Evolutionary conservation across 192 early-diverging fungal genomes (phyloP).

Genomic region (Linnemannia elongata): DNA sequence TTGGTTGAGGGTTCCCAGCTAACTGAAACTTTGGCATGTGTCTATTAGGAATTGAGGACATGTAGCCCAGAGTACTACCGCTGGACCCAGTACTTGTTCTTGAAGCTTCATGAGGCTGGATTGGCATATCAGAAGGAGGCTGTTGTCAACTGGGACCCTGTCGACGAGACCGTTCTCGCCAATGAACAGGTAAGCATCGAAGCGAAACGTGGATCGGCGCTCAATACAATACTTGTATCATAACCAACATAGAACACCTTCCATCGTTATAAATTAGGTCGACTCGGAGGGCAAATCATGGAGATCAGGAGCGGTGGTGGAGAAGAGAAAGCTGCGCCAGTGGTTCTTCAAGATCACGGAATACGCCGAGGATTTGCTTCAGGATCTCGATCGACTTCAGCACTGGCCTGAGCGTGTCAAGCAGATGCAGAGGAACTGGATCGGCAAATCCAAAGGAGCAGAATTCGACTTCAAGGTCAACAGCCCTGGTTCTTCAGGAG

Average conservation of each 20-base stretch:
- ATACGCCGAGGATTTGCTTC: constrained; percentile 84
- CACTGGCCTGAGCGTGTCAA: constrained; percentile 94
- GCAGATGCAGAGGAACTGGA: constrained; percentile 93
- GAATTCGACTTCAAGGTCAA: constrained; percentile 74
- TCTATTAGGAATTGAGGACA: constrained; percentile 82
- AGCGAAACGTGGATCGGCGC: neutral
- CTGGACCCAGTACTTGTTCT: constrained; percentile 95
- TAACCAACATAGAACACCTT: neutral
- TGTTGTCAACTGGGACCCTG: constrained; percentile 97
- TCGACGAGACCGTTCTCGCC: constrained; percentile 94
- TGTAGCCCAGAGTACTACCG: constrained; percentile 90
- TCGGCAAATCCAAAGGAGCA: constrained; percentile 87
- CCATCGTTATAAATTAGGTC: constrained; percentile 66
- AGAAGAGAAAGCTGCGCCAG: constrained; percentile 86
- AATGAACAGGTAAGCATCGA: constrained; percentile 84
- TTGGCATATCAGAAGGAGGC: constrained; percentile 92
- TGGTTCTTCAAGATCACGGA: constrained; percentile 95
- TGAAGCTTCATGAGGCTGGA: constrained; percentile 80
- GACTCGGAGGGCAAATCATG: constrained; percentile 89
- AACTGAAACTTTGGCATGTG: neutral
- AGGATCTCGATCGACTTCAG: constrained; percentile 78
- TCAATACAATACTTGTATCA: neutral
- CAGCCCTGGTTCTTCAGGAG: neutral
- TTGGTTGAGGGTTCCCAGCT: neutral
- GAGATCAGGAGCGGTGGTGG: constrained; percentile 93